Evolutionary conservation across 2,329 filamentous ascomycete species (phyloP), one percentile per base, ranked within the genome.

Genomic region (Aspergillus jensenii): DNA sequence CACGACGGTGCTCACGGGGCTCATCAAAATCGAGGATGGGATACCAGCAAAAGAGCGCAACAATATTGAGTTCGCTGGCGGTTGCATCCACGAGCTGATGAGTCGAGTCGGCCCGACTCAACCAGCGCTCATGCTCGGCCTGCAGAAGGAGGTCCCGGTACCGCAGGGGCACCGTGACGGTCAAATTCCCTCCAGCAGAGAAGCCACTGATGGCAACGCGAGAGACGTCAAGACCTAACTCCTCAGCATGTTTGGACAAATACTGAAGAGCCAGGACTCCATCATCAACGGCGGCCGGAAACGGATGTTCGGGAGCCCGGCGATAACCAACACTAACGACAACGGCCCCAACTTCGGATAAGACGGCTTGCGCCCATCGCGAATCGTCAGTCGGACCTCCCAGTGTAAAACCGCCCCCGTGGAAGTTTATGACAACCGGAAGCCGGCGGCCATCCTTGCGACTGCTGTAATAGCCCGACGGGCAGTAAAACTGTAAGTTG

Each of bases 281-380:
- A 61, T 88, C 85, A 62, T 88, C 85, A 3, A 87, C 84, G 0
- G 85, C 84, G 0, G 81, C 84, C 2, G 85, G 85, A 63, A 87
- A 88, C 0, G 84, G 84, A 59, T 81, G 74, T 66, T 87, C 84
- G 3, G 85, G 85, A 0, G 85, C 85, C 17, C 81, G 78, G 15
- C 85, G 80, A 65, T 88, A 88, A 57, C 82, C 82, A 55, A 88
- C 85, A 59, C 80, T 82, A 56, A 87, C 81, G 19, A 87, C 80
- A 5, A 87, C 80, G 3, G 84, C 84, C 46, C 78, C 78, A 14
- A 82, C 78, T 57, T 86, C 74, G 3, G 82, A 67, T n/a, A 86
- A 76, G 2, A 87, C 81, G 6, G 78, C 78, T 23, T 77, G 76
- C 43, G 82, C 81, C 85, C 85, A 88, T 56, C 84, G 79, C 45